Conservation (phyloP, 2,329 filamentous ascomycete species). For the Exophiala dermatitidis region DNA sequence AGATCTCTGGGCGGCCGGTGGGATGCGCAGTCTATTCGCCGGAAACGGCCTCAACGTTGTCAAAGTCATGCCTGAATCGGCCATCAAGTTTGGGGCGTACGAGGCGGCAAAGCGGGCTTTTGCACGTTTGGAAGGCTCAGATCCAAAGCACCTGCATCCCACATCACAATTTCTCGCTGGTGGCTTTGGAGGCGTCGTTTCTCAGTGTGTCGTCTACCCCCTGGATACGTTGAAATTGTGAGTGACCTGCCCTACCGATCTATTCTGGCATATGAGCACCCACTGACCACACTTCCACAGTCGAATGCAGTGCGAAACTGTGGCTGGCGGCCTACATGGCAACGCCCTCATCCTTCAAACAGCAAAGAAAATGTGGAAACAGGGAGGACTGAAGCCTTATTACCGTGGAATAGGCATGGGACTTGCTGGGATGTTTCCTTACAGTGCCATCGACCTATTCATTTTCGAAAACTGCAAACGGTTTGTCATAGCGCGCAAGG, state of each 20-base stretch:
- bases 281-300: conserved; percentile 31
- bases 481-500: conserved; percentile 61
- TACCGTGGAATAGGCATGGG: conserved; percentile 94
- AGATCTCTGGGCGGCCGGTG: conserved; percentile 78
- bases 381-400: conserved; percentile 66
- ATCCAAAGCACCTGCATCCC: conserved; percentile 69
- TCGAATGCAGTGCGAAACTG: conserved; percentile 89
- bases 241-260: conserved; percentile 28
- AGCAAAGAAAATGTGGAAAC: conserved; percentile 75
- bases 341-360: conserved; percentile 77
- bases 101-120: conserved; percentile 88
- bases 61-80: conserved; percentile 98
- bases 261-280: not conserved
- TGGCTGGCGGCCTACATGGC: conserved; percentile 74
- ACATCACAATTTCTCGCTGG: conserved; percentile 87
- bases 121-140: conserved; percentile 75
- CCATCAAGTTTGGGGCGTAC: conserved; percentile 96
- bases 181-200: conserved; percentile 85
- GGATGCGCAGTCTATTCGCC: conserved; percentile 82
- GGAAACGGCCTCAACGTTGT: conserved; percentile 94
- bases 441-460: conserved; percentile 91
- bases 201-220: conserved; percentile 86
- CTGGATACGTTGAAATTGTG: conserved; percentile 63
- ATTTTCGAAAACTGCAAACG: conserved; percentile 91
- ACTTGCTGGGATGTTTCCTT: conserved; percentile 92